These are phyloP conservation scores for Cyberlindnera mississippiensis DNA, from an alignment of 805 yeast species.

Conservation along the genomic window DNA sequence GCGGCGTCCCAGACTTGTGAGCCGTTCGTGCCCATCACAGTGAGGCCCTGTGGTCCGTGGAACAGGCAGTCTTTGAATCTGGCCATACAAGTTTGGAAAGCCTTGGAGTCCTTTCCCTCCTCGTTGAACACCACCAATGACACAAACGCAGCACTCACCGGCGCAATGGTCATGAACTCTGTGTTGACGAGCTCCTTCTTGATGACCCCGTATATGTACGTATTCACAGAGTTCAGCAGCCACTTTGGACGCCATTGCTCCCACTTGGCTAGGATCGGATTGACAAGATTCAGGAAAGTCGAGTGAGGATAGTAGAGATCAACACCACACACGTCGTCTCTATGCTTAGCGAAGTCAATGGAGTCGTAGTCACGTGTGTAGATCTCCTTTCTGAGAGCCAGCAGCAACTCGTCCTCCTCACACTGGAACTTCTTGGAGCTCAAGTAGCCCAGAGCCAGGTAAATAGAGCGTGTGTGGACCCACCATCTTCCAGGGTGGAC, in stretches of 20 bases:
- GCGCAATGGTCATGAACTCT: conserved; percentile 82
- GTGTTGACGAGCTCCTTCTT: conserved; percentile 76
- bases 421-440: conserved; percentile 54
- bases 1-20: conserved; percentile 97
- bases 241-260: conserved; percentile 76
- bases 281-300: conserved; percentile 54
- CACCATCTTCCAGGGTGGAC: conserved; percentile 97
- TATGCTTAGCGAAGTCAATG: conserved; percentile 64
- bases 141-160: conserved; percentile 84
- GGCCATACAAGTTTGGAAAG: conserved; percentile 49
- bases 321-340: conserved; percentile 86
- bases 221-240: conserved; percentile 51
- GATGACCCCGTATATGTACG: conserved; percentile 56
- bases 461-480: conserved; percentile 96
- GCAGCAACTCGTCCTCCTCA: conserved; percentile 58
- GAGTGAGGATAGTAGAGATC: conserved; percentile 96
- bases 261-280: conserved; percentile 55
- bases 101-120: conserved; percentile 64
- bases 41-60: conserved; percentile 87
- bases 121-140: conserved; percentile 65
- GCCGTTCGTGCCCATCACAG: conserved; percentile 96
- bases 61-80: conserved; percentile 75
- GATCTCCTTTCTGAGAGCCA: conserved; percentile 72
- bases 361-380: conserved; percentile 58
- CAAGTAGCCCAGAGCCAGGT: conserved; percentile 80